Conservation (phyloP, 148 eudicot species). For the Pharnaceum exiguum region DNA sequence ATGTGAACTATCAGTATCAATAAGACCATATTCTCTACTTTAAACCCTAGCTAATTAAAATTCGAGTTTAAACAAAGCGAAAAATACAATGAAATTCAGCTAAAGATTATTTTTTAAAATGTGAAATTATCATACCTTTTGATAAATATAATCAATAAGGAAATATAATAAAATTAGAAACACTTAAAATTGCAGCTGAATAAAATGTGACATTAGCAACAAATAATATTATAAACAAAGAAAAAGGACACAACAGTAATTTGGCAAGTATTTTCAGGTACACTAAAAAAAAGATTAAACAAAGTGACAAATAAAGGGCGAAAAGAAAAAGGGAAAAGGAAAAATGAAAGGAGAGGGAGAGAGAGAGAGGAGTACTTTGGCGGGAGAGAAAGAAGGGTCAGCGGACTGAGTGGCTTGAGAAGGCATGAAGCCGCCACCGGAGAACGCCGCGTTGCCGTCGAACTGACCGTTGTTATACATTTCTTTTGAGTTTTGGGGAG, state of each 20-base stretch:
- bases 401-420: constrained; percentile 65
- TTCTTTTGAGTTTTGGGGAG: not conserved
- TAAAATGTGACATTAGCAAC: no score
- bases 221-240: no score
- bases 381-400: constrained; percentile 46
- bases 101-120: no score
- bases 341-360: not conserved
- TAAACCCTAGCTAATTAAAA: not conserved
- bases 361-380: constrained; percentile 34
- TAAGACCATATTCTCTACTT: no score
- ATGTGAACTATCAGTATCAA: no score
- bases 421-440: constrained; percentile 86
- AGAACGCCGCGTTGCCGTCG: constrained; percentile 60
- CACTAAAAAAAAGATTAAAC: not conserved
- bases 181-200: no score
- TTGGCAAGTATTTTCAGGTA: no score
- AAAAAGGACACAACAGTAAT: no score
- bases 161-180: no score
- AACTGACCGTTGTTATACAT: constrained; percentile 42
- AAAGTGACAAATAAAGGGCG: not conserved
- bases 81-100: no score
- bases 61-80: not conserved
- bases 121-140: no score
- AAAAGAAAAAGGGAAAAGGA: not conserved
- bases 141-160: no score